These are phyloP conservation scores for Citeromyces nyonsensis DNA, from an alignment of 805 yeast species.

Conservation along the genomic window DNA sequence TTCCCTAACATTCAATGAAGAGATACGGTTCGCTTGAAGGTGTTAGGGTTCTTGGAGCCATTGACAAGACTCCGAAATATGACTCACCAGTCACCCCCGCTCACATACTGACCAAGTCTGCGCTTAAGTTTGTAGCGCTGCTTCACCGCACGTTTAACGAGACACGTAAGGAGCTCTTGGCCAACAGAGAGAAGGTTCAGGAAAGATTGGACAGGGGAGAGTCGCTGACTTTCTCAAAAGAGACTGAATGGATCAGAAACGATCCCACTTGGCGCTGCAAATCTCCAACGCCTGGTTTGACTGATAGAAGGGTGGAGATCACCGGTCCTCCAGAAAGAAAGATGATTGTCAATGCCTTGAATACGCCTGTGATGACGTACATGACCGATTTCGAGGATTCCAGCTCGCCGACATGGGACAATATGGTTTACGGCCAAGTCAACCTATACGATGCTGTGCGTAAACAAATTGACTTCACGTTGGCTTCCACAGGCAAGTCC, in stretches of 20 bases:
- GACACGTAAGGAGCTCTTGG: constrained; percentile 40
- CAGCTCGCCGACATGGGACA: constrained; percentile 72
- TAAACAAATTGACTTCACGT: constrained; percentile 39
- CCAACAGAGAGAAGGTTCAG: constrained; percentile 49
- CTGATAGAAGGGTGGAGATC: constrained; percentile 66
- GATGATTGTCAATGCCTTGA: constrained; percentile 72
- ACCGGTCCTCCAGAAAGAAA: constrained; percentile 80
- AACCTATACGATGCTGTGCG: constrained; percentile 66
- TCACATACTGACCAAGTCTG: constrained; percentile 39
- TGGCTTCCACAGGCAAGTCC: constrained; percentile 18
- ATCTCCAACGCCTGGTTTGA: constrained; percentile 55
- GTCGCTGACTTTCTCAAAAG: constrained; percentile 48
- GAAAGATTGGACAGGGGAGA: constrained; percentile 44
- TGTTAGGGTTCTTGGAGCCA: constrained; percentile 36
- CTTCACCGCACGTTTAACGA: constrained; percentile 60
- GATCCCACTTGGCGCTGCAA: constrained; percentile 70
- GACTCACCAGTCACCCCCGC: constrained; percentile 24
- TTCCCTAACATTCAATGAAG: constrained; percentile 3
- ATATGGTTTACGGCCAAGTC: constrained; percentile 69
- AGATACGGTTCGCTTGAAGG: constrained; percentile 29
- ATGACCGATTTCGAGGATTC: constrained; percentile 85
- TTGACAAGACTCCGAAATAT: constrained; percentile 15
- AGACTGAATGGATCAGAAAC: constrained; percentile 53
- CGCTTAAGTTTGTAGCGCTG: constrained; percentile 55
- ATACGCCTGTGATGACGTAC: constrained; percentile 65